These are phyloP conservation scores for Tilletia setariae DNA, from an alignment of 1,284 basidiomycete genomes.

Conservation along the genomic window DNA sequence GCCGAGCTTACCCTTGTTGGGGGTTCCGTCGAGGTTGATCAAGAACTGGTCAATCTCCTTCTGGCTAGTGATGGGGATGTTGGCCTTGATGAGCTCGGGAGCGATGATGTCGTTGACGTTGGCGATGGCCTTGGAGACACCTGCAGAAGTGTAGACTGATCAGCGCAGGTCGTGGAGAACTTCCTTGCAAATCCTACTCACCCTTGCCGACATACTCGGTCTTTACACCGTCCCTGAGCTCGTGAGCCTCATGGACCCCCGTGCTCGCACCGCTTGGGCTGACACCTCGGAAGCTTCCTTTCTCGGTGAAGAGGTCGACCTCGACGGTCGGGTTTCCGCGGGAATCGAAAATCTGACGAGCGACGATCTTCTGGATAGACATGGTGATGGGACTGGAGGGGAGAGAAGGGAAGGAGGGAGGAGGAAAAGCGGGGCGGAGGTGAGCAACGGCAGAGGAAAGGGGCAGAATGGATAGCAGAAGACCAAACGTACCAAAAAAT, in stretches of 20 bases:
- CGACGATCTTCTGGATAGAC: slow-evolving; percentile 26
- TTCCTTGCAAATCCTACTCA: not conserved
- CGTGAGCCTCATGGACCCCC: slow-evolving; percentile 96
- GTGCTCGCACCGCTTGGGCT: slow-evolving; percentile 99
- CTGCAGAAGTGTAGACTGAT: too few relatives aligned
- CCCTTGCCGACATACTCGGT: slow-evolving; percentile 83
- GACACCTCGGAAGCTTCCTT: slow-evolving; percentile 84
- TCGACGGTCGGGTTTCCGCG: slow-evolving; percentile 55
- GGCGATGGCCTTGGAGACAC: slow-evolving; percentile 86
- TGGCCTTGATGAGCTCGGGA: slow-evolving; percentile 81
- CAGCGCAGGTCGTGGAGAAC: too few relatives aligned
- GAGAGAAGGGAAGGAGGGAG: too few relatives aligned
- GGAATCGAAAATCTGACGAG: slow-evolving; percentile 40
- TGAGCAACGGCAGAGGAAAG: too few relatives aligned
- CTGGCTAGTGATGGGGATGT: slow-evolving; percentile 82
- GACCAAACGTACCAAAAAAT: too few relatives aligned
- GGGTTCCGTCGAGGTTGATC: slow-evolving; percentile 94
- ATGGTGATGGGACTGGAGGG: too few relatives aligned
- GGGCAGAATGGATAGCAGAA: too few relatives aligned
- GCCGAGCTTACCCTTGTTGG: slow-evolving; percentile 99
- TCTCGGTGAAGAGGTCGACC: slow-evolving; percentile 52
- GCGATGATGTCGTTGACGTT: slow-evolving; percentile 94
- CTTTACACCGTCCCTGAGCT: slow-evolving; percentile 97
- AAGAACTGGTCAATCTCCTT: slow-evolving; percentile 97
- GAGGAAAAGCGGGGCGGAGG: too few relatives aligned